Base-by-base conservation (phyloP, 176 grass and related monocot genomes). In the Bothriochloa decipiens region DNA sequence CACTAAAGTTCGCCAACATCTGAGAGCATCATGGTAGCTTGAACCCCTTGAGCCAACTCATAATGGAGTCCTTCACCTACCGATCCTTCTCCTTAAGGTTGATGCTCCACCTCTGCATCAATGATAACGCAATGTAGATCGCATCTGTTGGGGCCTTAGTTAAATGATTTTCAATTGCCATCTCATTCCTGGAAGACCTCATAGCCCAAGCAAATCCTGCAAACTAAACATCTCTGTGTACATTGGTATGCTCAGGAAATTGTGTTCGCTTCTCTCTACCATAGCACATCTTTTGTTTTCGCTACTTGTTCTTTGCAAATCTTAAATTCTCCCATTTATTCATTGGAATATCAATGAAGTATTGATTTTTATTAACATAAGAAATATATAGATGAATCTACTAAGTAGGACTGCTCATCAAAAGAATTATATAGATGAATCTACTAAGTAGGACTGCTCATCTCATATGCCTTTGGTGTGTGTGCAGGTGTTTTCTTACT, bases 401-500 rank as follows among this genome's bases (percentile, higher is more conserved):
- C 75, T 43, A 41, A 33, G 27, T 74, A 40, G 23, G 67, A 33
- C 53, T 77, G 12, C 72, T 90, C n/a, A 32, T 32, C 29, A 65
- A 78, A 46, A 72, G 32, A 77, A 78, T 7, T 36, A 22, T 70
- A 69, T 29, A 47, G 16, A 83, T 80, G 18, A 60, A 65, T 65
- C 1, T 46, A 70, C 75, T 43, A 41, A 33, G 27, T 74, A 49
- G 23, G 67, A 33, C 53, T 77, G 12, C 72, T 90, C n/a, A 90
- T 75, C 72, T 90, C n/a, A 90, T 75, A 22, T 7, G 40, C 28
- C 46, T 87, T 87, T 26, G 61, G 60, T 92, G 71, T 61, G 8
- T 92, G 8, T 92, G 68, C 89, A 98, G 96, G 89, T 99, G 52
- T 99, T 91, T 99, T 91, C 91, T 75, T 99, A 96, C 49, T 86